A percentile compares a stretch with the other conserved stretches of the same genome.
phyloP scores from a whole-genome alignment of 352 stramenopile species.

The Globisporangium paroecandrum region DNA sequence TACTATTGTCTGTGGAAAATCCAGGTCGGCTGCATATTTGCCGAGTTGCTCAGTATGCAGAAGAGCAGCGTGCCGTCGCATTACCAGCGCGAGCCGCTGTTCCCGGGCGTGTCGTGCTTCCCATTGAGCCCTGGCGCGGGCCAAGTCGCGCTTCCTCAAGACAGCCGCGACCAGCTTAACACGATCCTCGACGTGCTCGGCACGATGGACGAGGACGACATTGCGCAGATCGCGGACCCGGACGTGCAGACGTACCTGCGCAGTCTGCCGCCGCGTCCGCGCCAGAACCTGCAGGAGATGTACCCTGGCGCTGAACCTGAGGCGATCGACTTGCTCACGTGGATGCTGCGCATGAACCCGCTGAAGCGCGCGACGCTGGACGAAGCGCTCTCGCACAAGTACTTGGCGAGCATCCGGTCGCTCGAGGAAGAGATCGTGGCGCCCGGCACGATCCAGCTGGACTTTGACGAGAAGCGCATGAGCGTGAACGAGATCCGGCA shows the following conservation, averaged over 20 bases:
- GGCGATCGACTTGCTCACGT: conserved; percentile 73
- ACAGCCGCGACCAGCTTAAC: conserved; percentile 84
- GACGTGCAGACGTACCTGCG: conserved; percentile 83
- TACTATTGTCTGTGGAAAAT: conserved; percentile 1
- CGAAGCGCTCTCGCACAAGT: conserved; percentile 80
- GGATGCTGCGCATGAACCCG: conserved; percentile 88
- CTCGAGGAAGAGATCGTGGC: conserved; percentile 86
- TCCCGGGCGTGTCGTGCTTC: conserved; percentile 92
- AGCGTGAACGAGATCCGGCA: conserved; percentile 74
- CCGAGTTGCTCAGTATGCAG: conserved; percentile 95
- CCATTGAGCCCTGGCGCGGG: conserved; percentile 72
- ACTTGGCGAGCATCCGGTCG: conserved; percentile 79
- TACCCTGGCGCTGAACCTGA: conserved; percentile 80
- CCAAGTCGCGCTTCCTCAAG: conserved; percentile 72
- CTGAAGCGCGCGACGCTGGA: conserved; percentile 76
- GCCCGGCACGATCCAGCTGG: conserved; percentile 73
- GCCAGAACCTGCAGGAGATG: conserved; percentile 77
- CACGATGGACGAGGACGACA: conserved; percentile 84
- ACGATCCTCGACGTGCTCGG: conserved; percentile 86
- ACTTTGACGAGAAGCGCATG: conserved; percentile 87
- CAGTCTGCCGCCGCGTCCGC: conserved; percentile 60
- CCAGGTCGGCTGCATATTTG: conserved; percentile 94
- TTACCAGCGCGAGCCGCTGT: conserved; percentile 92
- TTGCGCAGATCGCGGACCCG: conserved; percentile 79
- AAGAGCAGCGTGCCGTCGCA: conserved; percentile 93